Evolutionary conservation across 768 basidiomycete species (phyloP).

Genomic region (Podaxis sp.): DNA sequence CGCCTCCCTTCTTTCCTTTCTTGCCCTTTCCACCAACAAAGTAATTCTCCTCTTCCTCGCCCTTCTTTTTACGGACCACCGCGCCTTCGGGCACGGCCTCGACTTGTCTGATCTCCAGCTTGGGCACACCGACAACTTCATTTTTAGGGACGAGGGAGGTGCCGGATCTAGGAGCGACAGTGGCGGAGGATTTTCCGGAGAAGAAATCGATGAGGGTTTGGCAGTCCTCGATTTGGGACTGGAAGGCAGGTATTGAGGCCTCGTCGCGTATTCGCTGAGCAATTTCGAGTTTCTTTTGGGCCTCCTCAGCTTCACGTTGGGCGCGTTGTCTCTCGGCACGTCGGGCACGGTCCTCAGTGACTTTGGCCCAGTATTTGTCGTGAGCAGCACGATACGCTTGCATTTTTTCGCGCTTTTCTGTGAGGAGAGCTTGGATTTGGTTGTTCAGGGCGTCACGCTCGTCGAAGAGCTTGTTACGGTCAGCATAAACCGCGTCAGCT

Average conservation of each 20-base stretch:
- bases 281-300: constrained; percentile 74
- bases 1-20: constrained; percentile 44
- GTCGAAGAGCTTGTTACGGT: constrained; percentile 77
- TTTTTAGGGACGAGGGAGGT: constrained; percentile 28
- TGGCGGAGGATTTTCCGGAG: constrained; percentile 51
- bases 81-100: constrained; percentile 66
- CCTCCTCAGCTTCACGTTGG: constrained; percentile 74
- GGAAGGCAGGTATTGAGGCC: constrained; percentile 85
- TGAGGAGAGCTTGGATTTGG: constrained; percentile 66
- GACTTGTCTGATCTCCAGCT: constrained; percentile 83
- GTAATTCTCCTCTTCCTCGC: constrained; percentile 76
- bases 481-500: constrained; percentile 78
- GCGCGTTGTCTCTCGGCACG: constrained; percentile 74
- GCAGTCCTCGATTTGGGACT: constrained; percentile 93
- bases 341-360: constrained; percentile 84
- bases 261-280: constrained; percentile 84
- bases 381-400: constrained; percentile 75
- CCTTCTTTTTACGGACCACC: constrained; percentile 88
- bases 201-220: constrained; percentile 87
- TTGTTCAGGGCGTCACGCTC: constrained; percentile 75
- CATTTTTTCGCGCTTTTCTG: constrained; percentile 71
- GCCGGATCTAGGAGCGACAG: constrained; percentile 14
- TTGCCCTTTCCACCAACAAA: constrained; percentile 72
- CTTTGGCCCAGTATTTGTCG: constrained; percentile 77
- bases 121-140: constrained; percentile 62